These are phyloP conservation scores for Ceratocystis variospora DNA, from an alignment of 2,329 filamentous ascomycete species.

Conservation along the genomic window DNA sequence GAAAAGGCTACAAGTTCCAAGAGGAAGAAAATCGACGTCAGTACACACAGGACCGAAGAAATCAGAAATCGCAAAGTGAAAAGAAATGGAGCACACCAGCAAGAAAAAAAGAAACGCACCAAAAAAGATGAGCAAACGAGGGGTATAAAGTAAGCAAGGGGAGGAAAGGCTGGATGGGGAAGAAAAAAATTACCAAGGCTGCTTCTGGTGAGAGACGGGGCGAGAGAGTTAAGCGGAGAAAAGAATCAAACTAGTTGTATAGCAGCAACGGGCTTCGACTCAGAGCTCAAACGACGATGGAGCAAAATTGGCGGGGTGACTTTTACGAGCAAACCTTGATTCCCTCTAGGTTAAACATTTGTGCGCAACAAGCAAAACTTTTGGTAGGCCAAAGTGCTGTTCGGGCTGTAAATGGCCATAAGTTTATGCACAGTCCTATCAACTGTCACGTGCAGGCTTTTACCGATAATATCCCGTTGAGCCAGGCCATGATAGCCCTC, in stretches of 20 bases:
- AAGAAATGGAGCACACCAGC: slow-evolving; percentile 20
- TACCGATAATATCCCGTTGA: background rate
- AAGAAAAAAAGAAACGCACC: slow-evolving; percentile 4
- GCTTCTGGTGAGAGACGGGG: slow-evolving; percentile 11
- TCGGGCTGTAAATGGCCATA: background rate
- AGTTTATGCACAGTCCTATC: background rate
- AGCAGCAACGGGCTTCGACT: slow-evolving; percentile 9
- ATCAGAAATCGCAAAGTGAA: slow-evolving; percentile 21
- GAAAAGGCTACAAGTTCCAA: slow-evolving; percentile 17
- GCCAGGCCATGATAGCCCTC: background rate
- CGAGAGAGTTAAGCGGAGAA: slow-evolving; percentile 12
- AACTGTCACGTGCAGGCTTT: slow-evolving; percentile 7
- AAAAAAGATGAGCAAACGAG: slow-evolving; percentile 10
- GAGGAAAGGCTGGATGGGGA: background rate
- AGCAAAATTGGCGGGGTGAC: slow-evolving; percentile 10
- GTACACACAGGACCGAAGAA: slow-evolving; percentile 22
- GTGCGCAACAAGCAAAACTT: slow-evolving; percentile 10
- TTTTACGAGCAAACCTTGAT: background rate
- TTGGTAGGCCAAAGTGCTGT: background rate
- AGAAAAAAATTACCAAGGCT: slow-evolving; percentile 15
- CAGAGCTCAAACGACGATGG: slow-evolving; percentile 13
- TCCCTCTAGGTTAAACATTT: slow-evolving; percentile 10
- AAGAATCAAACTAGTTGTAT: slow-evolving; percentile 6
- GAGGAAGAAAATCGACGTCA: slow-evolving; percentile 24
- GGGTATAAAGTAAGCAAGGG: slow-evolving; percentile 5